Evolutionary conservation across 1,284 basidiomycete species (phyloP).

Genomic region (Malassezia vespertilionis): DNA sequence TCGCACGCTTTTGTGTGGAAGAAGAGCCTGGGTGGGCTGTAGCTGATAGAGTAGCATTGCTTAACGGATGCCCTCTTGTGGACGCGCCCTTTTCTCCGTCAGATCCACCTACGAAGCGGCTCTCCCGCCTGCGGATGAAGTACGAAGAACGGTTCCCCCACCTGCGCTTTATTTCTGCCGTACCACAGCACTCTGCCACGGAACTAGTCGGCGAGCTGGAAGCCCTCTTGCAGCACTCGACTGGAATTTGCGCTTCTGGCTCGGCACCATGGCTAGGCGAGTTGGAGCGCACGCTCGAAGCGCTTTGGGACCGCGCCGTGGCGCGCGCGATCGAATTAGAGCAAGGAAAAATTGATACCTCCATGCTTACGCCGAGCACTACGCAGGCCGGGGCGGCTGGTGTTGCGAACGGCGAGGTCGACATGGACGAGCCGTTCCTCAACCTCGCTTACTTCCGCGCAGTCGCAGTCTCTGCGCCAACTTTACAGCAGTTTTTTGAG

Average conservation of each 20-base stretch:
- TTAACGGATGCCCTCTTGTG: neutral
- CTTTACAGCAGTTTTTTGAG: slow-evolving; percentile 42
- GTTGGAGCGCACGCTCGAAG: slow-evolving; percentile 33
- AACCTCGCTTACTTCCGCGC: slow-evolving; percentile 38
- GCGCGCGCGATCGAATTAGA: slow-evolving; percentile 25
- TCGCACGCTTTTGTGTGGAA: slow-evolving; percentile 44
- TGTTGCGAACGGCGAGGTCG: neutral
- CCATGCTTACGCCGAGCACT: neutral
- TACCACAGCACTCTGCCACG: slow-evolving; percentile 52
- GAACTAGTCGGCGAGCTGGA: slow-evolving; percentile 28
- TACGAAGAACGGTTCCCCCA: slow-evolving; percentile 40
- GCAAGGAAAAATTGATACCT: neutral
- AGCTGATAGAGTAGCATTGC: slow-evolving; percentile 1
- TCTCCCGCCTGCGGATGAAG: slow-evolving; percentile 24
- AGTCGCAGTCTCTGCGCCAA: slow-evolving; percentile 39
- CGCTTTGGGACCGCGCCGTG: slow-evolving; percentile 39
- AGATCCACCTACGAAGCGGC: slow-evolving; percentile 7
- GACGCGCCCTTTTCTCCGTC: neutral
- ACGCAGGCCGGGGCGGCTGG: too few species aligned
- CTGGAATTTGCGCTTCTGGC: slow-evolving; percentile 11
- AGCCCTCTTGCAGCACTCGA: slow-evolving; percentile 15
- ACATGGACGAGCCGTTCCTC: slow-evolving; percentile 34
- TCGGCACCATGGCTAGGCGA: slow-evolving; percentile 32
- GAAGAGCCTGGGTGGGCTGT: slow-evolving; percentile 42
- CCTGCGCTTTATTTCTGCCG: slow-evolving; percentile 41